phyloP scores from a whole-genome alignment of 805 yeast species.

The Zygotorulaspora chibaensis region DNA sequence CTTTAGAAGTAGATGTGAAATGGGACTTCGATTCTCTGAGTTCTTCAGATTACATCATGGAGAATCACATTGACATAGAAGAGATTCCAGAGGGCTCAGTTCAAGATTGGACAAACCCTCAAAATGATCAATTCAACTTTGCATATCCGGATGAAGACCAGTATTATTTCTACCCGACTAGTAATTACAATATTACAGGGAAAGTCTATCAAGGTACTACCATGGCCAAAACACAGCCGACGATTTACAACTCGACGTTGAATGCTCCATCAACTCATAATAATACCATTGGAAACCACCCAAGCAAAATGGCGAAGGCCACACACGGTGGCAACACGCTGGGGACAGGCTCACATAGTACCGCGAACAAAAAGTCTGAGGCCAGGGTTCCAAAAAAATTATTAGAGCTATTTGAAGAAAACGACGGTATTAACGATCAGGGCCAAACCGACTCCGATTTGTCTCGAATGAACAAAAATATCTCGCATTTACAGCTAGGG shows the following conservation, averaged over 20 bases:
- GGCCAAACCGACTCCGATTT: constrained; percentile 18
- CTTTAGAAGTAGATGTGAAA: constrained; percentile 46
- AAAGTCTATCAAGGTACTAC: constrained; percentile 30
- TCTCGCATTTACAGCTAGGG: constrained; percentile 16
- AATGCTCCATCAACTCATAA: constrained; percentile 25
- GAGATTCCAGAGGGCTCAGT: constrained; percentile 31
- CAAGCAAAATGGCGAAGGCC: constrained; percentile 21
- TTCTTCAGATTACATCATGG: constrained; percentile 66
- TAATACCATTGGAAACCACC: constrained; percentile 17
- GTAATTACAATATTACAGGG: constrained; percentile 13
- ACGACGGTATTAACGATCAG: constrained; percentile 29
- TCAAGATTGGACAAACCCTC: constrained; percentile 24
- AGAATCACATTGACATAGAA: constrained; percentile 54
- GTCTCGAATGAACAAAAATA: constrained; percentile 16
- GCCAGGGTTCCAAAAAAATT: constrained; percentile 64
- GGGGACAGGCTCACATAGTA: constrained; percentile 21
- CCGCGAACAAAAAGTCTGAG: constrained; percentile 28
- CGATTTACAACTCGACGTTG: constrained; percentile 28
- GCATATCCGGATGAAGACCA: constrained; percentile 35
- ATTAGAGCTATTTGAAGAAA: constrained; percentile 62
- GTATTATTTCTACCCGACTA: constrained; percentile 25
- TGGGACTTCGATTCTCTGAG: constrained; percentile 90
- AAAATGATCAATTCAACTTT: constrained; percentile 26
- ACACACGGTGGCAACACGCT: constrained; percentile 34
- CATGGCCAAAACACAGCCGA: constrained; percentile 26